phyloP scores from a whole-genome alignment of 2,329 filamentous ascomycete genomes.

The Talaromyces amestolkiae region DNA sequence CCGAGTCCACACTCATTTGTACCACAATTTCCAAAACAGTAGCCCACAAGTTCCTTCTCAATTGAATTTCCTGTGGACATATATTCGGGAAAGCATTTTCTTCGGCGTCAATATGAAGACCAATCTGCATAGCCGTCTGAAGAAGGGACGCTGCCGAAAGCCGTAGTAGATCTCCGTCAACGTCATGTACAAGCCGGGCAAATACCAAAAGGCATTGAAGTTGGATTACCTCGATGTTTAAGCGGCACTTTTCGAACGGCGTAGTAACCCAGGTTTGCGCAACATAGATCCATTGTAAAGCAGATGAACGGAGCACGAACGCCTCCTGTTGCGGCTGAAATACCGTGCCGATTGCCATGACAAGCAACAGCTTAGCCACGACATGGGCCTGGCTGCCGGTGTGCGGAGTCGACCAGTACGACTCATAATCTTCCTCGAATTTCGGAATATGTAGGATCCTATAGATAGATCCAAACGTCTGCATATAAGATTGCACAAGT shows the following conservation, averaged over 20 bases:
- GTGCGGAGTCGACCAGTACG: slow-evolving; percentile 40
- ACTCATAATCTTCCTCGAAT: slow-evolving; percentile 53
- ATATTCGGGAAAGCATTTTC: background rate
- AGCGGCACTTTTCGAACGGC: slow-evolving; percentile 53
- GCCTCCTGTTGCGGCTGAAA: slow-evolving; percentile 11
- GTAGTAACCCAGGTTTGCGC: slow-evolving; percentile 55
- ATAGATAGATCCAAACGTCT: slow-evolving; percentile 52
- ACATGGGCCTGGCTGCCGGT: background rate
- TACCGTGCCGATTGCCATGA: slow-evolving; percentile 7
- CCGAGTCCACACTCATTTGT: slow-evolving; percentile 13
- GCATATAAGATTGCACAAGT: slow-evolving; percentile 50
- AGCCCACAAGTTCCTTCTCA: slow-evolving; percentile 15
- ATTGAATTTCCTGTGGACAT: slow-evolving; percentile 4
- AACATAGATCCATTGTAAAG: slow-evolving; percentile 57
- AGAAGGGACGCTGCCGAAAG: slow-evolving; percentile 39
- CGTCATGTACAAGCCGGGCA: slow-evolving; percentile 35
- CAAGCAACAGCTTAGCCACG: slow-evolving; percentile 9
- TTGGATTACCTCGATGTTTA: slow-evolving; percentile 54
- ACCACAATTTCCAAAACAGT: slow-evolving; percentile 15
- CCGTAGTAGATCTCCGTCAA: slow-evolving; percentile 39
- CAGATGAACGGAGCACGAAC: slow-evolving; percentile 34
- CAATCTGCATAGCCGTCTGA: slow-evolving; percentile 41
- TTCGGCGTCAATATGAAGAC: slow-evolving; percentile 41
- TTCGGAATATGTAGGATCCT: slow-evolving; percentile 54
- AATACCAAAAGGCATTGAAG: slow-evolving; percentile 39